Base-by-base conservation (phyloP, 2,329 filamentous ascomycete species). In the Fusarium beomiforme region DNA sequence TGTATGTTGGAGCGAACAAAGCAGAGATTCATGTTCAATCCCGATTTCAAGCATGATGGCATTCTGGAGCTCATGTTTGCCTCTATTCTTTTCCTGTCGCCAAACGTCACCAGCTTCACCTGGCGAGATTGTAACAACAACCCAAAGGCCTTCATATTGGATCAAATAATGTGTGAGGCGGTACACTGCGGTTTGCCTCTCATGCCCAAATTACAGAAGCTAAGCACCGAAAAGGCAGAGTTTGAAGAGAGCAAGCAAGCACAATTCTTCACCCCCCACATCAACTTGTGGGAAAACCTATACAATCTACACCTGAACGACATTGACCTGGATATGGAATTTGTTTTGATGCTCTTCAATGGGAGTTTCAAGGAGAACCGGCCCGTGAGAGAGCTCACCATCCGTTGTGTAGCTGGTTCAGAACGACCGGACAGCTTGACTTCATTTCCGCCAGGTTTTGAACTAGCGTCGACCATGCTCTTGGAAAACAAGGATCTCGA, bases 31-130 rank as follows among this genome's bases (percentile, higher is more conserved):
- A 68, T 71, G 54, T 71, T 71, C n/a, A 65, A 61, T 3, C 44
- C 64, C 1, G 68, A 71, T 26, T 71, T 71, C 21, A 55, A 59
- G 19, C 69, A 71, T 11, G 69, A 72, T 33, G 69, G 59, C 4
- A 69, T 69, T 19, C 21, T 71, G 7, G 68, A 71, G 17, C 34
- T 71, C 19, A 41, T 71, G 29, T 72, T 71, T 47, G 69, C 59
- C 2, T 33, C 59, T n/a, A 65, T 56, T 16, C 44, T 71, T 13
- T 55, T 71, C n/a, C 14, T 71, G 7, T 33, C 60, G 11, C 42
- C 59, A n/a, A 71, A 69, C 6, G 43, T 69, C 1, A 70, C 69
- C 8, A 69, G 43, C 2, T 71, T 71, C 17, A 46, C 39, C 24
- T 71, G 69, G 69, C 39, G 49, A 5, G 68, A 71, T 9, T 33